These are phyloP conservation scores for Cytospora piceae DNA, from an alignment of 2,329 filamentous ascomycete genomes.

Conservation along the genomic window DNA sequence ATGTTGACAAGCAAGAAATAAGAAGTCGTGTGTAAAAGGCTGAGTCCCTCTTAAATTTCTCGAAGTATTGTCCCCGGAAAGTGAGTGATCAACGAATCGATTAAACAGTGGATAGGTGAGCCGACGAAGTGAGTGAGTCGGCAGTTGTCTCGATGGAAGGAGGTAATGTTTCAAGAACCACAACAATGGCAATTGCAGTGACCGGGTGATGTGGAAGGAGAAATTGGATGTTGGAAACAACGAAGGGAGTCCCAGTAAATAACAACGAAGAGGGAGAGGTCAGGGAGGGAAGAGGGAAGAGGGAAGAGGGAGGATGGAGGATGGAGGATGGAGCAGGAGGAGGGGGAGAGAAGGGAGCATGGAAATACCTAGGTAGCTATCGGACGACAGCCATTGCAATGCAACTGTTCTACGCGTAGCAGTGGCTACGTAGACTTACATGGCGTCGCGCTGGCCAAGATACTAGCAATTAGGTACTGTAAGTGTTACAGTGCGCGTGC, in stretches of 20 bases:
- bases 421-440: not conserved
- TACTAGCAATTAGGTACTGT: not conserved
- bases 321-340: slow-evolving; percentile 2
- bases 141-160: slow-evolving; percentile 6
- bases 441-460: not conserved
- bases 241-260: not conserved
- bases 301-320: too few species aligned
- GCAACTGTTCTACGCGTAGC: not conserved
- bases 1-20: not conserved
- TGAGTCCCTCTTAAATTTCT: not conserved
- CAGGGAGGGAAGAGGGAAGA: slow-evolving; percentile 10
- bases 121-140: slow-evolving; percentile 31
- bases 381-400: not conserved
- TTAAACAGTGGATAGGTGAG: slow-evolving; percentile 21
- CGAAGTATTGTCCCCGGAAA: not conserved
- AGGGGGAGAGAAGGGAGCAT: slow-evolving; percentile 1
- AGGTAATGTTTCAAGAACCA: slow-evolving; percentile 18
- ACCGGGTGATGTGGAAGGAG: slow-evolving; percentile 10
- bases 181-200: not conserved
- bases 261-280: not conserved
- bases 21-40: not conserved
- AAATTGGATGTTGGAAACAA: not conserved
- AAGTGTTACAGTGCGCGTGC: not conserved
- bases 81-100: slow-evolving; percentile 19
- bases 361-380: not conserved